Conservation (phyloP, 805 yeast genomes). For the Metschnikowia baotianmanensis region DNA sequence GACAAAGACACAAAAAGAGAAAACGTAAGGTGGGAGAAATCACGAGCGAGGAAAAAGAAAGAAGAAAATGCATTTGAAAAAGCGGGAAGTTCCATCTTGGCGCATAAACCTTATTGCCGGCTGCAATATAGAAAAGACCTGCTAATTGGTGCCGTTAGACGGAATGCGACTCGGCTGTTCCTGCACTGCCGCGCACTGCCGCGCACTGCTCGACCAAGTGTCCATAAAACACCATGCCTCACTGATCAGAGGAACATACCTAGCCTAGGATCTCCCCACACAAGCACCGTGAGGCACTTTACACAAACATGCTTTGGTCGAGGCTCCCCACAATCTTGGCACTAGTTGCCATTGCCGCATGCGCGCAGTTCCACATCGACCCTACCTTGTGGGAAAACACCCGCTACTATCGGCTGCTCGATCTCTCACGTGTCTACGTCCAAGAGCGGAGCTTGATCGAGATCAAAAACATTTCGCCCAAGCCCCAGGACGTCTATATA, state of each 20-base stretch:
- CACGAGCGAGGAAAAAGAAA: too few relatives aligned
- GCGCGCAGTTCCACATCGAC: constrained; percentile 10
- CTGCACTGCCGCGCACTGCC: constrained; percentile 1
- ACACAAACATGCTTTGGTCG: constrained; percentile 14
- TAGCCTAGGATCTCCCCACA: neutral
- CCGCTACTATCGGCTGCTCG: constrained; percentile 55
- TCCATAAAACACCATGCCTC: neutral
- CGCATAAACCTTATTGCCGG: too few relatives aligned
- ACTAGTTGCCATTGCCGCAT: constrained; percentile 9
- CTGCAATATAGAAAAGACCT: too few relatives aligned
- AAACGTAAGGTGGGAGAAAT: too few relatives aligned
- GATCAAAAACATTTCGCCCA: constrained; percentile 54
- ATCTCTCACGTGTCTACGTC: constrained; percentile 62
- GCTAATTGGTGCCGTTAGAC: neutral
- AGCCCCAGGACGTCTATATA: constrained; percentile 55
- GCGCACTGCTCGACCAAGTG: constrained; percentile 5
- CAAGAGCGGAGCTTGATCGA: constrained; percentile 58
- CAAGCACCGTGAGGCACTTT: neutral
- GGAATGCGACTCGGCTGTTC: neutral
- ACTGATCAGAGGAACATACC: neutral
- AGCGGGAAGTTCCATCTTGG: too few relatives aligned
- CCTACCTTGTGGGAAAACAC: constrained; percentile 52
- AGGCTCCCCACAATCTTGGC: constrained; percentile 14
- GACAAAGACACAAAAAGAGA: too few relatives aligned
- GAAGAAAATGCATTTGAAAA: too few relatives aligned